phyloP scores from a whole-genome alignment of 2,329 filamentous ascomycete species.

The Cadophora sp. region DNA sequence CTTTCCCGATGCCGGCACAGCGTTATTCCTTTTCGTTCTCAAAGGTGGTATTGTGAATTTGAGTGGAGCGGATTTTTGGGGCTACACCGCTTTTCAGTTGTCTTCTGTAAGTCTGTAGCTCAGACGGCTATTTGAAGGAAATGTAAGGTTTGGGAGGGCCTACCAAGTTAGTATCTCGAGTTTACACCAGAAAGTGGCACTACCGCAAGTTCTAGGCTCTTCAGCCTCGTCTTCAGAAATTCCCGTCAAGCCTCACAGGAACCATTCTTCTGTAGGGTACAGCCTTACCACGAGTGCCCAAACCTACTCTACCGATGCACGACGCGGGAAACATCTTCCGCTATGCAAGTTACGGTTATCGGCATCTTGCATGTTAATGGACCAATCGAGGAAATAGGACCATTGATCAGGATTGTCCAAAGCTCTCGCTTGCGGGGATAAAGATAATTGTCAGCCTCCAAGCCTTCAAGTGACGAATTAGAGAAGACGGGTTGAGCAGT shows the following conservation, averaged over 20 bases:
- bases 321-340: neutral
- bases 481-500: neutral
- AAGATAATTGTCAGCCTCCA: constrained; percentile 7
- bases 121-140: neutral
- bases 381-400: constrained; percentile 18
- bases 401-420: constrained; percentile 1
- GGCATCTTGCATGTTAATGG: constrained; percentile 29
- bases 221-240: neutral
- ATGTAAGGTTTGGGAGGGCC: neutral
- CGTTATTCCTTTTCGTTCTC: neutral
- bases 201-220: neutral
- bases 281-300: neutral
- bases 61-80: neutral
- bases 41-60: neutral
- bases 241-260: neutral
- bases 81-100: neutral
- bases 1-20: neutral
- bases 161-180: neutral
- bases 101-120: neutral
- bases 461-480: constrained; percentile 17
- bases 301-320: neutral
- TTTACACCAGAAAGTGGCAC: neutral
- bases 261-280: neutral
- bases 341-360: constrained; percentile 30
- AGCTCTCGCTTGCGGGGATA: constrained; percentile 25